These are phyloP conservation scores for Gnomoniopsis smithogilvyi DNA, from an alignment of 2,329 filamentous ascomycete species.

Conservation along the genomic window DNA sequence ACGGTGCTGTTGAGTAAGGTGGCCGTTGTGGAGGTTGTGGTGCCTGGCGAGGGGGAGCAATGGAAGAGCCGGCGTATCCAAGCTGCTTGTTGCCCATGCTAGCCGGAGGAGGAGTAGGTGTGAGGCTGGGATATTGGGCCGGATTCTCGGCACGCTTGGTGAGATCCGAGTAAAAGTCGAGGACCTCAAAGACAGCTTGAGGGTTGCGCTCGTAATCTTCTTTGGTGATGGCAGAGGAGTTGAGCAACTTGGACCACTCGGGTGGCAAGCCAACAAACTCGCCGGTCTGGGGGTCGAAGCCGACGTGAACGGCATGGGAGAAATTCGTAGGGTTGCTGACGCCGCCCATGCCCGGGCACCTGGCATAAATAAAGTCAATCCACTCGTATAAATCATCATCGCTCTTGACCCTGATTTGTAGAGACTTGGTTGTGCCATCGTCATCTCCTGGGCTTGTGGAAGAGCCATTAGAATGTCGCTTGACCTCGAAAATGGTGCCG, in stretches of 20 bases:
- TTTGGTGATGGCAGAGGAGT: constrained; percentile 94
- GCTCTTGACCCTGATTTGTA: constrained; percentile 90
- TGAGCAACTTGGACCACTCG: constrained; percentile 96
- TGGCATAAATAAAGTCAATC: constrained; percentile 97
- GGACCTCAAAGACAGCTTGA: constrained; percentile 75
- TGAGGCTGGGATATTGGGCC: constrained; percentile 63
- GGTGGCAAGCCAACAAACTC: constrained; percentile 92
- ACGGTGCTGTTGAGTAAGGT: constrained; percentile 36
- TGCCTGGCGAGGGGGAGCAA: constrained; percentile 60
- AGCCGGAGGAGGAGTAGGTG: constrained; percentile 60
- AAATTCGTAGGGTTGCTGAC: constrained; percentile 99
- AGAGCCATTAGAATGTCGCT: constrained; percentile 65
- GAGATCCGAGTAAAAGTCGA: constrained; percentile 83
- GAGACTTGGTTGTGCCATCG: constrained; percentile 75
- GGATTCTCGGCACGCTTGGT: constrained; percentile 73
- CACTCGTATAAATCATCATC: constrained; percentile 98
- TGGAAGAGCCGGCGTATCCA: constrained; percentile 55
- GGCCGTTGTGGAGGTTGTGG: constrained; percentile 56
- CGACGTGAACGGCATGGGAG: constrained; percentile 93
- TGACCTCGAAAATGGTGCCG: constrained; percentile 92
- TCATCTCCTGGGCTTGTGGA: constrained; percentile 73
- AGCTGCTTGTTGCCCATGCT: constrained; percentile 61
- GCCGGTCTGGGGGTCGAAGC: constrained; percentile 92
- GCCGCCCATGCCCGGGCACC: constrained; percentile 95
- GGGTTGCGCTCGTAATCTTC: constrained; percentile 98